phyloP scores from a whole-genome alignment of 2,329 filamentous ascomycete genomes.

The Colletotrichum plurivorum region DNA sequence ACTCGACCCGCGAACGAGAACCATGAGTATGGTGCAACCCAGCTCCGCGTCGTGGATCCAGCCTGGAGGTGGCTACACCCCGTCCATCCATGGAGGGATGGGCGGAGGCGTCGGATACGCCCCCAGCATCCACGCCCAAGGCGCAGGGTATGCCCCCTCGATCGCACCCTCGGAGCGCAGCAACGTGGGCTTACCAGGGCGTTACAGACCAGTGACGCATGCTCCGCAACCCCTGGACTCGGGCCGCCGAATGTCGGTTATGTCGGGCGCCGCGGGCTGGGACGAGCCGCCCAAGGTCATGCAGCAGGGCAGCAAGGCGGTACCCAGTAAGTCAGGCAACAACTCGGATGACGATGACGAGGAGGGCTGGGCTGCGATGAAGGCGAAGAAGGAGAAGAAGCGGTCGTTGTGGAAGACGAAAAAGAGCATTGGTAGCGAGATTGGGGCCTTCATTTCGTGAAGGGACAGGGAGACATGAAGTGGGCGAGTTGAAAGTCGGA shows the following conservation, averaged over 20 bases:
- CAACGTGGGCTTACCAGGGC: constrained; percentile 89
- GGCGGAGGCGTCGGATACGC: constrained; percentile 56
- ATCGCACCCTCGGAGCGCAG: constrained; percentile 97
- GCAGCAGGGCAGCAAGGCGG: constrained; percentile 52
- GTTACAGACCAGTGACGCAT: constrained; percentile 91
- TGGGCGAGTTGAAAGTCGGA: no score
- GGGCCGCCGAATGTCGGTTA: constrained; percentile 52
- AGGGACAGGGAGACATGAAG: not conserved
- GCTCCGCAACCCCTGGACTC: constrained; percentile 51
- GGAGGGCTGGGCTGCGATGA: constrained; percentile 79
- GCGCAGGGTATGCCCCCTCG: constrained; percentile 82
- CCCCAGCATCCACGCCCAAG: constrained; percentile 66
- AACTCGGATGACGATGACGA: constrained; percentile 75
- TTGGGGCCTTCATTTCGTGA: constrained; percentile 62
- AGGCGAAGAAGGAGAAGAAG: constrained; percentile 78
- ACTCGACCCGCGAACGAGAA: constrained; percentile 68
- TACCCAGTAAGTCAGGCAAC: constrained; percentile 56
- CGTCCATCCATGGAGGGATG: constrained; percentile 58
- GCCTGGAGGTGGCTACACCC: constrained; percentile 60
- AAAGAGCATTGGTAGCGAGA: constrained; percentile 65
- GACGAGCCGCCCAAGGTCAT: constrained; percentile 54
- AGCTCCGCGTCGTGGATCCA: constrained; percentile 72
- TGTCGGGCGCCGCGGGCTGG: constrained; percentile 56
- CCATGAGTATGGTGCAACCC: constrained; percentile 89
- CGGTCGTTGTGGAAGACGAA: constrained; percentile 75